phyloP scores from a whole-genome alignment of 225 moss, liverwort and hornwort species.

The Lunularia cruciata region DNA sequence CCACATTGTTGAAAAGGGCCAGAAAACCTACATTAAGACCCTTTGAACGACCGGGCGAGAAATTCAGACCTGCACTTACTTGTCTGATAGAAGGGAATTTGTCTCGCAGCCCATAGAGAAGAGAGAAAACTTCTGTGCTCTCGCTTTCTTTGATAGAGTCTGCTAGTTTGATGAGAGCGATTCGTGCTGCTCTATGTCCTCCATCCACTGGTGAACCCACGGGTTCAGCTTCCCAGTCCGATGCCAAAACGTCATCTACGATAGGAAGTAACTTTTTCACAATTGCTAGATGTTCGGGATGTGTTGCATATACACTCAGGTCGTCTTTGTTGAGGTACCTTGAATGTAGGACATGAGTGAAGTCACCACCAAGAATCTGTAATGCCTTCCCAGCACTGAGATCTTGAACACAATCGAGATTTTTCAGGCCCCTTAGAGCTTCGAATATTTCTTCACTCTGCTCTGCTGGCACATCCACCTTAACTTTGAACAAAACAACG shows the following conservation, averaged over 20 bases:
- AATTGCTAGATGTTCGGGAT: conserved; percentile 43
- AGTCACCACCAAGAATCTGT: conserved; percentile 60
- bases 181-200: conserved; percentile 54
- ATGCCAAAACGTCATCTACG: conserved; percentile 38
- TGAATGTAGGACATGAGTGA: conserved; percentile 65
- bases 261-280: conserved; percentile 39
- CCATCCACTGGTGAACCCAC: conserved; percentile 39
- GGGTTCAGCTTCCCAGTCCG: conserved; percentile 61
- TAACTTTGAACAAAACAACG: conserved; percentile 60
- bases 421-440: conserved; percentile 42
- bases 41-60: conserved; percentile 45
- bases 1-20: conserved; percentile 50
- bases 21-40: conserved; percentile 57
- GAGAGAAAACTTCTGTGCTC: conserved; percentile 29
- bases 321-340: conserved; percentile 52
- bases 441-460: conserved; percentile 31
- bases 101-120: conserved; percentile 47
- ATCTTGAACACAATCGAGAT: conserved; percentile 54
- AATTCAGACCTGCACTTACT: conserved; percentile 49
- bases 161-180: conserved; percentile 58
- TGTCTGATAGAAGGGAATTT: conserved; percentile 57
- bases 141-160: conserved; percentile 41
- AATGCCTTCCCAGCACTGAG: conserved; percentile 44
- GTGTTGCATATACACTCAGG: conserved; percentile 32
- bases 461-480: conserved; percentile 20